Evolutionary conservation across 1,139 yeast genomes (phyloP).

Genomic region (Pichia sp.): DNA sequence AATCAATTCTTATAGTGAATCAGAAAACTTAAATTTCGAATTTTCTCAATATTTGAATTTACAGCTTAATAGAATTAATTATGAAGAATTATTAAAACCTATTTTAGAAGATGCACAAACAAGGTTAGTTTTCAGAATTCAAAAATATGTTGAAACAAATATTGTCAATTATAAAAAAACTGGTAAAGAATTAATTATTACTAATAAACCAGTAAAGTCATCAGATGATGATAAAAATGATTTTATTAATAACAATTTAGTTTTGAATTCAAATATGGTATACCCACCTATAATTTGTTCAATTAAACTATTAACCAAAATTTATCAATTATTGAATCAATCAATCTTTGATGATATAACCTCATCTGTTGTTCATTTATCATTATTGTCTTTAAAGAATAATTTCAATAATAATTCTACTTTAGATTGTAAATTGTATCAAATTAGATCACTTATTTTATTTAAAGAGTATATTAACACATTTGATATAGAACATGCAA

Average conservation of each 20-base stretch:
- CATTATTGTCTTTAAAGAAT: conserved; percentile 51
- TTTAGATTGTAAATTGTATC: conserved; percentile 58
- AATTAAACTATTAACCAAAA: conserved; percentile 63
- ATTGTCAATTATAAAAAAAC: conserved; percentile 63
- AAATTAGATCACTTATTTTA: conserved; percentile 65
- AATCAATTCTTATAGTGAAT: conserved; percentile 48
- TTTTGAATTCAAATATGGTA: conserved; percentile 26
- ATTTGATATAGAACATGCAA: conserved; percentile 74
- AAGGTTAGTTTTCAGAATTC: conserved; percentile 72
- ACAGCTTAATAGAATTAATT: conserved; percentile 32
- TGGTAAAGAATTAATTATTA: conserved; percentile 57
- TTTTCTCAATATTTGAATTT: conserved; percentile 8
- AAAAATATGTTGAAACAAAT: conserved; percentile 61
- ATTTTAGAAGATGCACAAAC: conserved; percentile 73
- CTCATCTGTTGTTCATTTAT: conserved; percentile 76
- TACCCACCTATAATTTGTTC: conserved; percentile 76
- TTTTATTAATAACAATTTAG: background rate
- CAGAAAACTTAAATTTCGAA: conserved; percentile 17
- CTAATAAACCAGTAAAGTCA: conserved; percentile 4
- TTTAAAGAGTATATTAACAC: conserved; percentile 65
- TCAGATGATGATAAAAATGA: no score
- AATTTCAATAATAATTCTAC: conserved; percentile 41
- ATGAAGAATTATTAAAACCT: conserved; percentile 61
- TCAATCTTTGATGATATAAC: conserved; percentile 85
- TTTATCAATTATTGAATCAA: conserved; percentile 72